A percentile compares a stretch with the other conserved stretches of the same genome.
Evolutionary conservation across 768 basidiomycete genomes (phyloP).

Genomic region (Mycena vitilis): DNA sequence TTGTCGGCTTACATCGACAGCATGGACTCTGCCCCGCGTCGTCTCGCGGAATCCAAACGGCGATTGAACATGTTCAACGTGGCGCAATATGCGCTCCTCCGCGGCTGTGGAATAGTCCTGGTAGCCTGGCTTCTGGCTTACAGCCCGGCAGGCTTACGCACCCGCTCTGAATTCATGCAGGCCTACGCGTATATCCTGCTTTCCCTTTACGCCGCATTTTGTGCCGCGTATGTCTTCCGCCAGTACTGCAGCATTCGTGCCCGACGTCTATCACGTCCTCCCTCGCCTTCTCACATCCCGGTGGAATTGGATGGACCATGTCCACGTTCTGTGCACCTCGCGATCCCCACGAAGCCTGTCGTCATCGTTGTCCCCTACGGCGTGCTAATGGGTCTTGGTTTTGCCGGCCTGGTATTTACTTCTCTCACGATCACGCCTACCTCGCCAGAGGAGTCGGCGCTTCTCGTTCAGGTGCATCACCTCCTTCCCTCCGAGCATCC

Average conservation of each 20-base stretch:
- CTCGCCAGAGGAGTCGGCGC: conserved; percentile 12
- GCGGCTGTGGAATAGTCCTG: conserved; percentile 21
- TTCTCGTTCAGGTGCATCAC: conserved; percentile 8
- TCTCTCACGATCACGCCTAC: conserved; percentile 31
- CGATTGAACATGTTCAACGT: conserved; percentile 33
- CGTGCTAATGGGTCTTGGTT: conserved; percentile 33
- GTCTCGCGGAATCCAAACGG: conserved; percentile 23
- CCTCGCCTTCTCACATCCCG: conserved; percentile 30
- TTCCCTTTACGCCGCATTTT: conserved; percentile 31
- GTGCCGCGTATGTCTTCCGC: conserved; percentile 30
- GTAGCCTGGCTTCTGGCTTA: conserved; percentile 25
- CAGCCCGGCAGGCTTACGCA: conserved; percentile 28
- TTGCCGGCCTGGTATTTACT: conserved; percentile 34
- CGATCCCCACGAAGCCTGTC: conserved; percentile 22
- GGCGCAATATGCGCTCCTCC: conserved; percentile 31
- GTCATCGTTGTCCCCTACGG: conserved; percentile 37
- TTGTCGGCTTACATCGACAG: conserved; percentile 36
- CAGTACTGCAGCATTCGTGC: conserved; percentile 25
- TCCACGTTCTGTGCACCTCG: conserved; percentile 31
- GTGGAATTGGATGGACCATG: conserved; percentile 28
- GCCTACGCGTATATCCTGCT: conserved; percentile 21
- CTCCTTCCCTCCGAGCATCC: too few relatives aligned
- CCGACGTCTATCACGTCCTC: conserved; percentile 23
- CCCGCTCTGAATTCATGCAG: conserved; percentile 24
- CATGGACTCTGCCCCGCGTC: conserved; percentile 18